These are phyloP conservation scores for sweet orange (Citrus sinensis) DNA, from an alignment of 345 rosid genomes.

Conservation along the genomic window DVS_A1.0 CM039162.1:32009001-32009500, in stretches of 20 bases:
- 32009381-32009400: neutral
- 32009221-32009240: constrained; percentile 66
- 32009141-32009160: constrained; percentile 16
- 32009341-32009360: constrained; percentile 22
- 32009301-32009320: constrained; percentile 48
- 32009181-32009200: neutral
- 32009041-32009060: neutral
- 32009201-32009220: neutral
- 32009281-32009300: constrained; percentile 54
- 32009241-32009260: constrained; percentile 39
- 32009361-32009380: constrained; percentile 4
- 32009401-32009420: neutral
- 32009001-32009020: constrained; percentile 17
- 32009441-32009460: neutral
- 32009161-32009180: constrained; percentile 8
- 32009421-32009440: neutral
- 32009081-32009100: constrained; percentile 4
- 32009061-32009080: constrained; percentile 5
- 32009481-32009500: constrained; percentile 43
- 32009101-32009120: constrained; percentile 5
- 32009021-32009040: neutral
- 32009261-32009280: constrained; percentile 37
- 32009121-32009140: neutral
- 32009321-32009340: constrained; percentile 32
- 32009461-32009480: constrained; percentile 14